Conservation (phyloP, 306 rosid species). For the Mucuna pruriens region DNA sequence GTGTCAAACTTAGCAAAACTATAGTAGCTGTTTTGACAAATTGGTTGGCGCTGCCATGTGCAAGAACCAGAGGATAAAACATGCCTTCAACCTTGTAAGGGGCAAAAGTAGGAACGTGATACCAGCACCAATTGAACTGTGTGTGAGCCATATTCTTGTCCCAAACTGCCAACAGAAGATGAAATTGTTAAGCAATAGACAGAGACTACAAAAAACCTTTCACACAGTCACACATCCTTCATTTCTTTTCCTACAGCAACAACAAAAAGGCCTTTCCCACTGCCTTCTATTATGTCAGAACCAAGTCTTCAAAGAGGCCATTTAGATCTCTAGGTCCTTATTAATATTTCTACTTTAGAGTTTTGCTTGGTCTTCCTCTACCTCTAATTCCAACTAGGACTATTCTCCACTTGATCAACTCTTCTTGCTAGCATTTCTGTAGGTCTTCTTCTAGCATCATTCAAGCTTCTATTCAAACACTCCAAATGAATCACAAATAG, state of each 20-base stretch:
- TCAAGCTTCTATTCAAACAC: slow-evolving; percentile 3
- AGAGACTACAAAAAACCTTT: slow-evolving; percentile 6
- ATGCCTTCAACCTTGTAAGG: slow-evolving; percentile 83
- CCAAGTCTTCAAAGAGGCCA: background rate
- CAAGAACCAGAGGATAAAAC: slow-evolving; percentile 81
- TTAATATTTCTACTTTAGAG: background rate
- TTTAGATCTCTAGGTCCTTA: slow-evolving; percentile 4
- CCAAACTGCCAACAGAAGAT: slow-evolving; percentile 69
- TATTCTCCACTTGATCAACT: background rate
- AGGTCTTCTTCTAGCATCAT: background rate
- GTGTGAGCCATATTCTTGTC: slow-evolving; percentile 96
- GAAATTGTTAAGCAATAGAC: slow-evolving; percentile 27
- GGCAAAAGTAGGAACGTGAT: slow-evolving; percentile 89
- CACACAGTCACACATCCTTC: slow-evolving; percentile 7
- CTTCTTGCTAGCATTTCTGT: background rate
- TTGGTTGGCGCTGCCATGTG: slow-evolving; percentile 76
- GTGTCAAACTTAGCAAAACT: slow-evolving; percentile 90
- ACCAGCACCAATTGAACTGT: slow-evolving; percentile 95
- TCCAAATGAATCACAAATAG: slow-evolving; percentile 6
- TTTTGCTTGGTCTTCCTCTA: background rate
- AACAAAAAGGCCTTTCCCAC: background rate
- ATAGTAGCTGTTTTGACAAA: slow-evolving; percentile 82
- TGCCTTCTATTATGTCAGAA: background rate
- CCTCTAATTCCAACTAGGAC: background rate
- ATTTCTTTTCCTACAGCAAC: background rate